A percentile compares a stretch with the other conserved stretches of the same genome.
Evolutionary conservation across 2,329 filamentous ascomycete species (phyloP).

Genomic region (Trichoderma harzianum): DNA sequence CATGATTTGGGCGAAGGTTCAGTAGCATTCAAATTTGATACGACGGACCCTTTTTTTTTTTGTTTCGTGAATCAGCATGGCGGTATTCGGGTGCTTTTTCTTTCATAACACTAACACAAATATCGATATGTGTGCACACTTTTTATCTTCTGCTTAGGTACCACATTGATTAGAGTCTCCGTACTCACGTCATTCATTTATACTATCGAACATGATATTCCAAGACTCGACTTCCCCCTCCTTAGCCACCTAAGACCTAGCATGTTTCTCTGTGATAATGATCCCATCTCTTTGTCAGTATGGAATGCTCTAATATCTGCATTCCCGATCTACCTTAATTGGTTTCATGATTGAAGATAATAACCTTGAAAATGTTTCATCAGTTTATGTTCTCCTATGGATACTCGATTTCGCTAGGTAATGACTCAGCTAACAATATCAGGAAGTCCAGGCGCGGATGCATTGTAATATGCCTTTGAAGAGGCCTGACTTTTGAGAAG

Average conservation of each 20-base stretch:
- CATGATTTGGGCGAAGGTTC: not conserved
- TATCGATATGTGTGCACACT: not conserved
- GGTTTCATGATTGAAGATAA: not conserved
- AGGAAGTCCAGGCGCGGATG: not conserved
- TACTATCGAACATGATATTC: not conserved
- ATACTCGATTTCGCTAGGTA: not conserved
- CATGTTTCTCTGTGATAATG: too few relatives aligned
- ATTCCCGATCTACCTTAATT: fast-evolving
- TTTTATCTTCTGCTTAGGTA: not conserved
- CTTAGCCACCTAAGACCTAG: too few relatives aligned
- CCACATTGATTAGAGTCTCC: not conserved
- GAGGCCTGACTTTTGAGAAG: not conserved
- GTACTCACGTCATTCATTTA: not conserved
- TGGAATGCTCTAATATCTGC: too few relatives aligned
- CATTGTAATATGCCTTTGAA: not conserved
- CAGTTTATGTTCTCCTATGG: not conserved
- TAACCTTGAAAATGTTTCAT: not conserved
- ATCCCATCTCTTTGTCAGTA: too few relatives aligned
- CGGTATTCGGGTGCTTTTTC: not conserved
- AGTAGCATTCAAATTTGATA: not conserved
- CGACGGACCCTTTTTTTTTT: not conserved
- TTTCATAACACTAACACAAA: not conserved
- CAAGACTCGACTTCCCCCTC: too few relatives aligned
- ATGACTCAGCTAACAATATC: not conserved
- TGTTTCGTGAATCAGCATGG: not conserved